Conservation (phyloP, 2,329 filamentous ascomycete genomes). For the Ceratocystis colombiana region DNA sequence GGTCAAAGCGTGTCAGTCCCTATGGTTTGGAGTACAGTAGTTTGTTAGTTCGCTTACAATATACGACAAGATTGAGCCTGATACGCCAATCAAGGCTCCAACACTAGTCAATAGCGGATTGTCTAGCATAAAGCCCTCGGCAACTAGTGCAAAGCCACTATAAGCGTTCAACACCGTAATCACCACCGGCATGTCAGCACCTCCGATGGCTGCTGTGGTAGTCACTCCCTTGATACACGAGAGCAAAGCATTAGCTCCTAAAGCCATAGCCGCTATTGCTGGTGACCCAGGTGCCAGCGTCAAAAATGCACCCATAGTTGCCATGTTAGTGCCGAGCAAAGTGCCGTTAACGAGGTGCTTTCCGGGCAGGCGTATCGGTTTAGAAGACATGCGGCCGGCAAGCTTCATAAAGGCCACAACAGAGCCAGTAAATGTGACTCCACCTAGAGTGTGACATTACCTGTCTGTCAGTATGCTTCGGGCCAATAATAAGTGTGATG, state of each 20-base stretch:
- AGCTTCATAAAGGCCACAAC: slow-evolving; percentile 85
- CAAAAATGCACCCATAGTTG: slow-evolving; percentile 74
- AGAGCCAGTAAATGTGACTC: slow-evolving; percentile 83
- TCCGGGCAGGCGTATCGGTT: slow-evolving; percentile 61
- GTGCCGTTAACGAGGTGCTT: slow-evolving; percentile 65
- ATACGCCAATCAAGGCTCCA: slow-evolving; percentile 77
- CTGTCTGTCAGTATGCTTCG: too few species aligned
- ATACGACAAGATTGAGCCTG: slow-evolving; percentile 79
- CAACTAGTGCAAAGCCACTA: slow-evolving; percentile 79
- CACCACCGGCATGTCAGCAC: slow-evolving; percentile 88
- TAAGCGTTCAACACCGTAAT: slow-evolving; percentile 88
- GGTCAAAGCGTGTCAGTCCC: not conserved
- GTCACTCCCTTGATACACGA: slow-evolving; percentile 82
- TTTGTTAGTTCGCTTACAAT: slow-evolving; percentile 36
- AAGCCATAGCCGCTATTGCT: slow-evolving; percentile 64
- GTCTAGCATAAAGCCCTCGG: slow-evolving; percentile 84
- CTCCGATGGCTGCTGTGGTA: slow-evolving; percentile 78
- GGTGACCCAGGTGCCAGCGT: slow-evolving; percentile 73
- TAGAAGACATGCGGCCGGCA: slow-evolving; percentile 69
- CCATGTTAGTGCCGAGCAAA: slow-evolving; percentile 64
- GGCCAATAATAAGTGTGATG: too few species aligned
- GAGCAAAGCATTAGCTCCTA: slow-evolving; percentile 64
- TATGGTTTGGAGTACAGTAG: not conserved
- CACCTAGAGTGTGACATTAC: slow-evolving; percentile 35
- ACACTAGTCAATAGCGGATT: slow-evolving; percentile 77